Evolutionary conservation across 2,329 filamentous ascomycete species (phyloP), one percentile per base, ranked within the genome.

Genomic region (Sarocladium kiliense): DNA sequence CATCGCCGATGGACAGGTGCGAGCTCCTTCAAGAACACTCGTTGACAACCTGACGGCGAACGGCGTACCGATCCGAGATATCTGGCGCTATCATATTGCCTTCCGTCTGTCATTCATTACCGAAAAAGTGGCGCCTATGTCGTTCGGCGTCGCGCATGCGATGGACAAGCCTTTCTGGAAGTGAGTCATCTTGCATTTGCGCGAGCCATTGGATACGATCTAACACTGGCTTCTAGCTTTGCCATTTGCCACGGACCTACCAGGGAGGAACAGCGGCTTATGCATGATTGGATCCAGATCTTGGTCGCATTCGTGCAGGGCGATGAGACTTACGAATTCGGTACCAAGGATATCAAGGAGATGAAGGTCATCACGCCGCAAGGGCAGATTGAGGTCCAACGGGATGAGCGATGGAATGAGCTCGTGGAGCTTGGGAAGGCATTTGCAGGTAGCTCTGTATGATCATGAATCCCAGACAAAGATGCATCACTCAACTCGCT

Each of bases 131-230:
- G 71, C 71, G 1, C 72, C 73, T 0, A 59, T 56, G 11, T 64
- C 63, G 0, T 69, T 64, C 57, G 68, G 69, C 0, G 67, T 71
- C 1, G 62, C 64, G 0, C 72, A 75, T 58, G 69, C 70, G 3
- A 74, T 73, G 72, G 72, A 75, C 36, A 68, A 67, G 45, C 70
- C 72, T 0, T 66, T 75, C 26, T 75, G 72, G 72, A 75, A 74
- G 71, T 74, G 55, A 63, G 68, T 64, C 1, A 34, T 21, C 2
- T 3, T 21, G 9, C 18, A 27, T 36, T 27, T 7, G 1, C 16
- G 36, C 12, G 5, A 18, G 18, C 7, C 10, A 1, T n/a, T 34
- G 3, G n/a, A 1, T 11, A n/a, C 7, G 34, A 47, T 54, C 9
- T 21, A 21, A 21, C 10, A 9, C 7, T 23, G 18, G 7, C 7